Conservation (phyloP, 768 basidiomycete species). For the Paxillus involutus region DNA sequence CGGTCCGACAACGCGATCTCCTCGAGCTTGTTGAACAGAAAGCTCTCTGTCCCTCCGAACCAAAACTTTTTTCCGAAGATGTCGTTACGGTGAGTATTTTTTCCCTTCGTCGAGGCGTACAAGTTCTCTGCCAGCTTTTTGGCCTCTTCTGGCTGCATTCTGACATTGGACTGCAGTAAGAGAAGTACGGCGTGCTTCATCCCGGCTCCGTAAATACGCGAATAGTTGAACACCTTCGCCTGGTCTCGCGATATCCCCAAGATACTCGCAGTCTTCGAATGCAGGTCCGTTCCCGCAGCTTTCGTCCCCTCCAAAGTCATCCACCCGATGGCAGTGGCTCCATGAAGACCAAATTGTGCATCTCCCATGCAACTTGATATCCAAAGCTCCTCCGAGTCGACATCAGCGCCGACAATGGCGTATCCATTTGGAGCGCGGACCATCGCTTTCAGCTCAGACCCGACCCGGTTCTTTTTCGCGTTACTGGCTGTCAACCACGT, state of each 20-base stretch:
- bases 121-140: slow-evolving; percentile 79
- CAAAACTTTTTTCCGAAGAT: slow-evolving; percentile 86
- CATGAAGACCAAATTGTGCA: slow-evolving; percentile 95
- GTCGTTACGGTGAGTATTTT: slow-evolving; percentile 74
- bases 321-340: slow-evolving; percentile 96
- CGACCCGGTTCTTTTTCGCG: slow-evolving; percentile 96
- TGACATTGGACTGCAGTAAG: slow-evolving; percentile 80
- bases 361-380: slow-evolving; percentile 99
- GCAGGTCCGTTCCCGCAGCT: slow-evolving; percentile 89
- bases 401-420: slow-evolving; percentile 95
- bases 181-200: slow-evolving; percentile 91
- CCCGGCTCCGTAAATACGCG: slow-evolving; percentile 97
- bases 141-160: slow-evolving; percentile 76
- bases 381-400: slow-evolving; percentile 99
- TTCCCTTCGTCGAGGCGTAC: slow-evolving; percentile 92
- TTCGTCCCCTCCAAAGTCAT: slow-evolving; percentile 99
- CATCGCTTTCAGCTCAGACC: slow-evolving; percentile 98
- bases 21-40: slow-evolving; percentile 97
- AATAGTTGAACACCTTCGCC: slow-evolving; percentile 99
- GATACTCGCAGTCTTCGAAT: slow-evolving; percentile 94
- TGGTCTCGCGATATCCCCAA: slow-evolving; percentile 91
- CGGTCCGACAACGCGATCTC: slow-evolving; percentile 85
- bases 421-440: slow-evolving; percentile 92
- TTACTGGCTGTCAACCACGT: slow-evolving; percentile 99
- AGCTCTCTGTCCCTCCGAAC: slow-evolving; percentile 96